Evolutionary conservation across 441 rosid species (phyloP).

Genomic region (Manihot esculenta): DNA sequence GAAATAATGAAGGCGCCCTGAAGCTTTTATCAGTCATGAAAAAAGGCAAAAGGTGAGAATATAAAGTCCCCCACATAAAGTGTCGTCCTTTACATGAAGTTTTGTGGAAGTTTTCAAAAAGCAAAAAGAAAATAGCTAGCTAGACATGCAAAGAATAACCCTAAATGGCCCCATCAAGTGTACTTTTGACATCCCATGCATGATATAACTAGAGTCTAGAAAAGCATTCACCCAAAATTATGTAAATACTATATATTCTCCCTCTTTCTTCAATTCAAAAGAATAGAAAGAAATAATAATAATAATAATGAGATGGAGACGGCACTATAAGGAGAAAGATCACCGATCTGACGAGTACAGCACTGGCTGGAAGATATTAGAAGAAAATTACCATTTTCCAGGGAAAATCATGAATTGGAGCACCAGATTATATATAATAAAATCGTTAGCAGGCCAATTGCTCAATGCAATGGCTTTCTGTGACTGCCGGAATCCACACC

Average conservation of each 20-base stretch:
- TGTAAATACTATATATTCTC: not conserved
- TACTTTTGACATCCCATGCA: constrained; percentile 3
- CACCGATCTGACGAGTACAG: no score
- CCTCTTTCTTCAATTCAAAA: not conserved
- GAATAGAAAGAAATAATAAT: no score
- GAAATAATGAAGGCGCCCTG: not conserved
- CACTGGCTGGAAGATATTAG: no score
- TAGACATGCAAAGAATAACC: not conserved
- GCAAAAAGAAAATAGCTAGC: not conserved
- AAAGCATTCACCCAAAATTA: not conserved
- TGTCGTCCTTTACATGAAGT: constrained; percentile 1
- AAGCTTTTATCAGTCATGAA: not conserved
- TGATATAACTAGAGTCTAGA: not conserved
- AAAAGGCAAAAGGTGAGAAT: not conserved
- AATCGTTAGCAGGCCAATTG: not conserved
- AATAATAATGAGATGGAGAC: not conserved
- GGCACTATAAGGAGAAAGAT: no score
- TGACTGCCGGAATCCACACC: not conserved
- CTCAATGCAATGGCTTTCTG: not conserved
- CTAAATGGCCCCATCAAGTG: constrained; percentile 11
- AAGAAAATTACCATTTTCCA: no score
- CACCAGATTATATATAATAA: no score
- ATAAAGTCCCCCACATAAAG: constrained; percentile 1
- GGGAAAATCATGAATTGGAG: no score
- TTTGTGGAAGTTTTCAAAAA: not conserved